Evolutionary conservation across 1,139 yeast genomes (phyloP).

Genomic region (Kodamaea arcana): DNA sequence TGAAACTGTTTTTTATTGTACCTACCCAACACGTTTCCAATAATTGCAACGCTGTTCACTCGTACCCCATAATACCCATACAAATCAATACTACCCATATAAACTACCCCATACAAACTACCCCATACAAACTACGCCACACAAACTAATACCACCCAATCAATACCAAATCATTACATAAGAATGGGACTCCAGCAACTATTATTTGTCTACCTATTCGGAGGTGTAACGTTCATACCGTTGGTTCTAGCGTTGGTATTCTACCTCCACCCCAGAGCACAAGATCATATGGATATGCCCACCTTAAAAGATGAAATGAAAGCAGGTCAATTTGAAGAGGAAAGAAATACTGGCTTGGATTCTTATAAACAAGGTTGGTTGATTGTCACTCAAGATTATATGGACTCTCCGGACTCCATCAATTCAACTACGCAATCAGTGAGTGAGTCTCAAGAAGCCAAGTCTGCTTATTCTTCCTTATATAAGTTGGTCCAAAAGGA

Average conservation of each 20-base stretch:
- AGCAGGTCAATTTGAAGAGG: conserved; percentile 63
- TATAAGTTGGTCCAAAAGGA: conserved; percentile 49
- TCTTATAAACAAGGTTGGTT: conserved; percentile 77
- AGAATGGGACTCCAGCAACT: conserved; percentile 18
- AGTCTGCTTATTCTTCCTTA: conserved; percentile 57
- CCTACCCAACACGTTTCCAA: too few relatives aligned
- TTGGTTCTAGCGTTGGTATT: conserved; percentile 35
- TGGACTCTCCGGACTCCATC: conserved; percentile 42
- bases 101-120: too few relatives aligned
- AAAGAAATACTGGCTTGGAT: conserved; percentile 55
- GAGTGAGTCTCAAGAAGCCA: conserved; percentile 37
- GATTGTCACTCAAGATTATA: conserved; percentile 73
- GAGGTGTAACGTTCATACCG: conserved; percentile 80
- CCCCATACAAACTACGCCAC: too few relatives aligned
- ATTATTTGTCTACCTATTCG: conserved; percentile 44
- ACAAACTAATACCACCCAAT: too few relatives aligned
- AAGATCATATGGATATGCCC: conserved; percentile 10
- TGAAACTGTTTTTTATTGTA: too few relatives aligned
- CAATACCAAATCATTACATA: too few relatives aligned
- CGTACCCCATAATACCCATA: too few relatives aligned
- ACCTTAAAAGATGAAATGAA: conserved; percentile 33
- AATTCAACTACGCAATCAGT: conserved; percentile 31
- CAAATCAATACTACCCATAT: too few relatives aligned
- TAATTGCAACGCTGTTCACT: too few relatives aligned
- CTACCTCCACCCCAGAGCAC: conserved; percentile 29